Evolutionary conservation across 768 basidiomycete genomes (phyloP).

Genomic region (Neoboletus magnificus): DNA sequence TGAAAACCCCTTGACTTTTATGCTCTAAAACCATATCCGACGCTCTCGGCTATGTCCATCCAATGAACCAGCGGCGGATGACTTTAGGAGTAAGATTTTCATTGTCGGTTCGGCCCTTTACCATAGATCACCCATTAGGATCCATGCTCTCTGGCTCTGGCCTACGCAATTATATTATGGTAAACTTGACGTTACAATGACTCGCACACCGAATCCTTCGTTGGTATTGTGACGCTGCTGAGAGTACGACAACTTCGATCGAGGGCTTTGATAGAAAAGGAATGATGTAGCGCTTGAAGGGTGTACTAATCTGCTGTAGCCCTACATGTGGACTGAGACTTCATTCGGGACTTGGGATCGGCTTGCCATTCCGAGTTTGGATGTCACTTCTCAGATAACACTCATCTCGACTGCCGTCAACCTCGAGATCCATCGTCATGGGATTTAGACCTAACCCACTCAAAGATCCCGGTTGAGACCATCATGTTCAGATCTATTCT

Average conservation of each 20-base stretch:
- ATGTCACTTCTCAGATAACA: not conserved
- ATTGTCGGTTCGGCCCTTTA: conserved; percentile 13
- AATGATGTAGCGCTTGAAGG: not conserved
- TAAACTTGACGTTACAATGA: conserved; percentile 4
- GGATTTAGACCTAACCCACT: conserved; percentile 19
- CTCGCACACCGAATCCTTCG: not conserved
- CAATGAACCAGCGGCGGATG: not conserved
- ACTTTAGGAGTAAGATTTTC: conserved; percentile 3
- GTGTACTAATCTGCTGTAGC: too few relatives aligned
- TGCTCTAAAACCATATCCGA: conserved; percentile 58
- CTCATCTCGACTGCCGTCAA: conserved; percentile 11
- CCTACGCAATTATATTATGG: conserved; percentile 10
- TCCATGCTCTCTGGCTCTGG: conserved; percentile 13
- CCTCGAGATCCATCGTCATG: conserved; percentile 21
- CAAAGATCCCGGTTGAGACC: conserved; percentile 32
- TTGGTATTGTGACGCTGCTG: too few relatives aligned
- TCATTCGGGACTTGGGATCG: not conserved
- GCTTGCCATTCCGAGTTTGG: not conserved
- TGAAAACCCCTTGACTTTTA: conserved; percentile 95
- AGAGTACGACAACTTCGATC: not conserved
- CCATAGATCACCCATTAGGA: conserved; percentile 23
- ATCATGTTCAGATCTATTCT: conserved; percentile 13
- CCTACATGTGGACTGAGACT: too few relatives aligned
- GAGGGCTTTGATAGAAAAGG: not conserved
- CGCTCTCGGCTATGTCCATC: not conserved